Percentiles rank a stretch among this genome's conserved stretches.
Evolutionary conservation across 2,329 filamentous ascomycete species (phyloP).

Genomic region (Pezicula rhizophila): DNA sequence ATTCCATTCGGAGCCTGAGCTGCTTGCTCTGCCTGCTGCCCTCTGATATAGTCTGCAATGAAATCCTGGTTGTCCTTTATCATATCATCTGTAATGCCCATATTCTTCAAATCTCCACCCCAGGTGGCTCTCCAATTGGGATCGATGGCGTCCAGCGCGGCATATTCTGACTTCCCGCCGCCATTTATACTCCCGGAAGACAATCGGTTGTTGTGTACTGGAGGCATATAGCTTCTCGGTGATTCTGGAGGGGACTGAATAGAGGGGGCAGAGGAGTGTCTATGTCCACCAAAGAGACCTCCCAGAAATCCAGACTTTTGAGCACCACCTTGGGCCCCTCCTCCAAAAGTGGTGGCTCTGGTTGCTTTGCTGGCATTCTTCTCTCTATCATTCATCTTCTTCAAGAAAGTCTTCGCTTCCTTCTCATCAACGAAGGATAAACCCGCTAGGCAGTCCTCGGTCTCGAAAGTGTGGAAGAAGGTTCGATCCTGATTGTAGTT

Average conservation of each 20-base stretch:
- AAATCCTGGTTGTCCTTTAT: constrained; percentile 65
- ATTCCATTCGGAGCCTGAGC: constrained; percentile 33
- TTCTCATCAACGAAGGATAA: constrained; percentile 95
- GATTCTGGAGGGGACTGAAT: constrained; percentile 45
- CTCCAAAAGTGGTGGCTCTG: constrained; percentile 67
- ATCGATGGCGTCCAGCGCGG: constrained; percentile 58
- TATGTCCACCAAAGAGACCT: constrained; percentile 52
- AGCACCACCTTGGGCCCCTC: constrained; percentile 35
- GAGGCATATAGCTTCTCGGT: constrained; percentile 38
- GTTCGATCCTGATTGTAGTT: constrained; percentile 93
- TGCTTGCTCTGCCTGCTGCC: constrained; percentile 46
- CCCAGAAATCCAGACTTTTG: constrained; percentile 45
- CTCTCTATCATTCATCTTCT: constrained; percentile 94
- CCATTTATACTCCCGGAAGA: constrained; percentile 44
- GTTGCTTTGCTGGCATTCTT: constrained; percentile 93
- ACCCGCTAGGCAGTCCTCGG: constrained; percentile 84
- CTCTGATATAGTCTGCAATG: constrained; percentile 57
- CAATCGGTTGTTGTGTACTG: constrained; percentile 26
- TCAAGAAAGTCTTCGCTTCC: constrained; percentile 92
- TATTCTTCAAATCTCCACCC: constrained; percentile 55
- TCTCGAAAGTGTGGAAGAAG: constrained; percentile 96
- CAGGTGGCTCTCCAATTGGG: constrained; percentile 60
- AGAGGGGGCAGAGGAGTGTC: constrained; percentile 48
- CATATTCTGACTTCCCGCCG: constrained; percentile 47
- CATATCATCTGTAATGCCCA: constrained; percentile 60